A percentile compares a stretch with the other conserved stretches of the same genome.
Evolutionary conservation across 371 early-diverging fungal species (phyloP).

Genomic region (Mucor saturninus): DNA sequence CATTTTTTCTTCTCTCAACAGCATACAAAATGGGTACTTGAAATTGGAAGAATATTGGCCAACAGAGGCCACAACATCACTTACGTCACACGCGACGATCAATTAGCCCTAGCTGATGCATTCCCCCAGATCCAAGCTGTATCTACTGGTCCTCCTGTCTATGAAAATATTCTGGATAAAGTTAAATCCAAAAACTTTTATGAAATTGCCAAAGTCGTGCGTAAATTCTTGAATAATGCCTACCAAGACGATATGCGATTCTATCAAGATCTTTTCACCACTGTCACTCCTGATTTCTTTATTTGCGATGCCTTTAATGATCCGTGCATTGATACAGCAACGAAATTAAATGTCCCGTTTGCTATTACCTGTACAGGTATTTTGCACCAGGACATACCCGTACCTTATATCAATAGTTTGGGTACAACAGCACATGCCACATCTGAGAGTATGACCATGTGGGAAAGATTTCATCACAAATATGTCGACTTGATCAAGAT

Average conservation of each 20-base stretch:
- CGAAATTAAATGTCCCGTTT: constrained; percentile 8
- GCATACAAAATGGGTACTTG: constrained; percentile 25
- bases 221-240: constrained; percentile 14
- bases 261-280: neutral
- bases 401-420: constrained; percentile 34
- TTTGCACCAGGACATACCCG: constrained; percentile 20
- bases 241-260: constrained; percentile 9
- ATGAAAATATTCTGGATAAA: neutral
- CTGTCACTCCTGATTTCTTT: neutral
- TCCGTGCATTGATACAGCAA: constrained; percentile 19
- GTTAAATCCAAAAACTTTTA: neutral
- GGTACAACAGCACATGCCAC: constrained; percentile 16
- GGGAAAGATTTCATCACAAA: constrained; percentile 27
- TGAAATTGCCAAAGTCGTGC: constrained; percentile 3
- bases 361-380: constrained; percentile 19
- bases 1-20: neutral
- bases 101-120: constrained; percentile 23
- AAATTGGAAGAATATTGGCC: constrained; percentile 13
- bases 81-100: constrained; percentile 23
- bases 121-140: constrained; percentile 26
- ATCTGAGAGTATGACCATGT: constrained; percentile 20
- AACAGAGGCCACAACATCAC: constrained; percentile 24
- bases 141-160: constrained; percentile 12
- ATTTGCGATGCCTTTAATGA: constrained; percentile 19
- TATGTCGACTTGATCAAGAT: constrained; percentile 16